phyloP scores from a whole-genome alignment of 202 grass and related monocot species.

The Cymbopogon flexuosus region DNA sequence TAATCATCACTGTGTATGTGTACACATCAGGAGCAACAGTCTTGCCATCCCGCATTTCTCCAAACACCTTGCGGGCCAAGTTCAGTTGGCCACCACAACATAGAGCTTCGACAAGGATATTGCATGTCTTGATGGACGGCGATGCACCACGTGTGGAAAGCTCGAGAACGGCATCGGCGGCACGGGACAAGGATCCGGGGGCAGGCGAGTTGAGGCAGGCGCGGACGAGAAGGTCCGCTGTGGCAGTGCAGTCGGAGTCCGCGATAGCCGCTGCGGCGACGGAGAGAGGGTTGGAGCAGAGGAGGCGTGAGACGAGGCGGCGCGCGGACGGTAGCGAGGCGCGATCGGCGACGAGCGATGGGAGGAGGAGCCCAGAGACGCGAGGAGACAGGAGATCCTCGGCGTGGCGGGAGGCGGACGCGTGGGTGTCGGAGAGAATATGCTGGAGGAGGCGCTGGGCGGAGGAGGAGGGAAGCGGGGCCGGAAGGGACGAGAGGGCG shows the following conservation, averaged over 20 bases:
- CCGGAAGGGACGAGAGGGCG: constrained; percentile 52
- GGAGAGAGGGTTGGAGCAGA: constrained; percentile 31
- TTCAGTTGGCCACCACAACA: constrained; percentile 20
- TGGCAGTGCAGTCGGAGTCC: constrained; percentile 27
- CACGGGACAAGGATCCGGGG: constrained; percentile 10
- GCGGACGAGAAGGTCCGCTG: constrained; percentile 50
- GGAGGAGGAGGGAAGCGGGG: constrained; percentile 26
- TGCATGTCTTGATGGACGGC: constrained; percentile 59
- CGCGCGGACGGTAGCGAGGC: constrained; percentile 30
- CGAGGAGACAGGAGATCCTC: constrained; percentile 1
- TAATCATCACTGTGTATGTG: constrained; percentile 63
- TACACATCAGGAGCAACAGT: constrained; percentile 39
- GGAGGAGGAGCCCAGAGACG: neutral
- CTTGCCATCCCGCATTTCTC: constrained; percentile 43
- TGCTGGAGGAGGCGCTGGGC: constrained; percentile 40
- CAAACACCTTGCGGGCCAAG: constrained; percentile 46
- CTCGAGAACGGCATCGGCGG: constrained; percentile 43
- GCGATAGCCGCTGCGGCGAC: constrained; percentile 35
- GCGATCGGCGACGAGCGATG: neutral
- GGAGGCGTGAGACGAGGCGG: constrained; percentile 35
- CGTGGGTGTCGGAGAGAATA: constrained; percentile 15
- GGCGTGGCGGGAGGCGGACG: constrained; percentile 3
- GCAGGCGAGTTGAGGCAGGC: constrained; percentile 41
- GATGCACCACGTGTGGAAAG: constrained; percentile 40
- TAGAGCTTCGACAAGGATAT: constrained; percentile 40